phyloP scores from a whole-genome alignment of 2,329 filamentous ascomycete species.

The Epichloe aotearoae region DNA sequence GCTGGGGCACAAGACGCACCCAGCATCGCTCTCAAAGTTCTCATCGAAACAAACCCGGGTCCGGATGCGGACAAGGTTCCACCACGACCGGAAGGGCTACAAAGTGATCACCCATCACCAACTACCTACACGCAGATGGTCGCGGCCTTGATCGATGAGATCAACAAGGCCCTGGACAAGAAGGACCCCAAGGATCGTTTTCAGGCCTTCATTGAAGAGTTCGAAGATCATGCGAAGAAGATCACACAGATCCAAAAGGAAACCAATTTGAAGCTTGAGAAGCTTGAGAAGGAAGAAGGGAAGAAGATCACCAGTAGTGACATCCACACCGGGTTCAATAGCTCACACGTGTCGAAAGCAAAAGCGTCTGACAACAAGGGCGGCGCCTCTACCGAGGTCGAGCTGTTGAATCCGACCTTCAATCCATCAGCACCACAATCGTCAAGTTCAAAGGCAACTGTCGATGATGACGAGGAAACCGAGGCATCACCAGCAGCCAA shows the following conservation, averaged over 20 bases:
- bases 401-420: conserved; percentile 62
- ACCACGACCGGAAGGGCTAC: conserved; percentile 63
- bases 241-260: conserved; percentile 68
- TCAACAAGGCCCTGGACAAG: conserved; percentile 73
- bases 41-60: conserved; percentile 69
- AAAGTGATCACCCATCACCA: conserved; percentile 57
- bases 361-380: conserved; percentile 32
- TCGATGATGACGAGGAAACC: conserved; percentile 58
- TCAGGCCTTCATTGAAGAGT: conserved; percentile 63
- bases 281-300: conserved; percentile 72
- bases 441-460: conserved; percentile 16
- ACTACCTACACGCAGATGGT: conserved; percentile 96
- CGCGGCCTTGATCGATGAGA: conserved; percentile 86
- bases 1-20: conserved; percentile 49
- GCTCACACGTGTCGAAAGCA: conserved; percentile 62
- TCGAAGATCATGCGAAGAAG: conserved; percentile 64
- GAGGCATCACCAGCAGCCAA: conserved; percentile 67
- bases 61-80: conserved; percentile 64
- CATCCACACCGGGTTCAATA: conserved; percentile 82
- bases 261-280: conserved; percentile 57
- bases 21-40: conserved; percentile 74
- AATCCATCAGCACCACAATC: conserved; percentile 3
- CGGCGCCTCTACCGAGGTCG: conserved; percentile 40
- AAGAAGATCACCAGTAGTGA: conserved; percentile 90
- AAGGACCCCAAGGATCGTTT: conserved; percentile 58